Evolutionary conservation across 2,329 filamentous ascomycete genomes (phyloP), one percentile per base, ranked within the genome.

Genomic region (Neocatenulostroma microsporum): DNA sequence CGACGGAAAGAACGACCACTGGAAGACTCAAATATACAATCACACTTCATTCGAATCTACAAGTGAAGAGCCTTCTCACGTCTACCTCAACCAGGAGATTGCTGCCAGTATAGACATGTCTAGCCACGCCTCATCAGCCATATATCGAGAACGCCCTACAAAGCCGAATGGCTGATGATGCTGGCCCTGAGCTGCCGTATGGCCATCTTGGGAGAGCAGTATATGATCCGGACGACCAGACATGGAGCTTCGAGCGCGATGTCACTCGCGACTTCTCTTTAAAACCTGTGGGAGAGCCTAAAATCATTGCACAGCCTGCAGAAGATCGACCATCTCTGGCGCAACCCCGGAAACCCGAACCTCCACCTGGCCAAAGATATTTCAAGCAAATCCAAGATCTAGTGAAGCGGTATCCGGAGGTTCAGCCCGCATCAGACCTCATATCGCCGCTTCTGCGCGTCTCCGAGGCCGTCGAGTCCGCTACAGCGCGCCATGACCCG

Each of bases 131-230:
- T 3, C 20, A 13, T 24, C 18, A 28, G 19, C 24, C 21, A 15
- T n/a, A n/a, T n/a, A n/a, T n/a, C n/a, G n/a, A n/a, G n/a, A n/a
- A n/a, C n/a, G n/a, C n/a, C n/a, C 34, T 41, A 34, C 53, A 53
- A 62, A 62, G 58, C 70, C 73, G 51, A 62, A 78, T 78, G 74
- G 70, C 69, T 77, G 70, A 77, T 38, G 60, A 58, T 36, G 56
- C 62, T 26, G 54, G 62, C 24, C 63, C 60, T 48, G 63, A 71
- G 60, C 62, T 75, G 34, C 62, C 67, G 36, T 69, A 68, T 48
- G 74, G 74, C 56, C 69, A 74, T 49, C 62, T 71, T 40, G 74
- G 73, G 41, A 60, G 63, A 38, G 53, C 69, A 27, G 57, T 58
- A 5, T 78, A 76, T 53, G 55, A 67, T 37, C 40, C 62, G 2